phyloP scores from a whole-genome alignment of 345 rosid species.

The Brassica incana region DNA sequence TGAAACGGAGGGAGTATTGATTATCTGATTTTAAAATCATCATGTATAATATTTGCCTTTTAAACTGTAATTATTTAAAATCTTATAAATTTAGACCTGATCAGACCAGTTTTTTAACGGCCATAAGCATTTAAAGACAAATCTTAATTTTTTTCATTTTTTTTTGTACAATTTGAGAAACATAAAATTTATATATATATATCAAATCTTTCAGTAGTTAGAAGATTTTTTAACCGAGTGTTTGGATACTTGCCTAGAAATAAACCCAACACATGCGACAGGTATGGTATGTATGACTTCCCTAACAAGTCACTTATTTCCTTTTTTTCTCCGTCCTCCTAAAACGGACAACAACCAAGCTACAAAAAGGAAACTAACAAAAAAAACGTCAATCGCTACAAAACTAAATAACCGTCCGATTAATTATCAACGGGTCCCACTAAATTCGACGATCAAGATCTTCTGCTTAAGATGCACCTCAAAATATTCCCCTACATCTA shows the following conservation, averaged over 20 bases:
- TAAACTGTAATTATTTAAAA: neutral
- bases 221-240: too few relatives aligned
- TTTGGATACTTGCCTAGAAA: too few relatives aligned
- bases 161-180: too few relatives aligned
- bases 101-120: neutral
- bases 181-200: too few relatives aligned
- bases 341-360: slow-evolving; percentile 32
- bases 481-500: neutral
- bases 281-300: slow-evolving; percentile 37
- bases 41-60: neutral
- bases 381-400: slow-evolving; percentile 35
- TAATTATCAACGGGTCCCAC: neutral
- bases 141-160: neutral
- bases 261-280: slow-evolving; percentile 40
- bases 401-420: slow-evolving; percentile 21
- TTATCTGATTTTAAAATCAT: too few relatives aligned
- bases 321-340: slow-evolving; percentile 23
- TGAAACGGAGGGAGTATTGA: too few relatives aligned
- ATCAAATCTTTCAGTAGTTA: too few relatives aligned
- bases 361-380: neutral
- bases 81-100: neutral
- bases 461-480: neutral
- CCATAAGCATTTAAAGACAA: neutral
- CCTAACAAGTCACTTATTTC: slow-evolving; percentile 42
- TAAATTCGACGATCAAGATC: slow-evolving; percentile 7